phyloP scores from a whole-genome alignment of 192 early-diverging fungal species.

The Entomortierella parvispora region DNA sequence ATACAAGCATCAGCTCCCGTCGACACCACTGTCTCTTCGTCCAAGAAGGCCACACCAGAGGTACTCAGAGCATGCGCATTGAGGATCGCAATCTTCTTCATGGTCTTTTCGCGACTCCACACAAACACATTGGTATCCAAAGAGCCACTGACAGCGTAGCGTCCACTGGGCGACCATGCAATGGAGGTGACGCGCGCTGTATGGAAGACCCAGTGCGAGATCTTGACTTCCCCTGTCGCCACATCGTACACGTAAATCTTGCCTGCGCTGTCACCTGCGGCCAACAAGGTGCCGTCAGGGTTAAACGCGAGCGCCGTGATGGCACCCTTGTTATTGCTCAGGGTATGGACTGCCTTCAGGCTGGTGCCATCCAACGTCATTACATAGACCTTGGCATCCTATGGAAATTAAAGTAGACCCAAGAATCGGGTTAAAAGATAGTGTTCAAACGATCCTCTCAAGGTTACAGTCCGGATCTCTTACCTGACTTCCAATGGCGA shows the following conservation, averaged over 20 bases:
- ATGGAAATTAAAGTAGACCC: neutral
- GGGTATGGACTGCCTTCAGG: slow-evolving; percentile 33
- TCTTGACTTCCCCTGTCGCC: slow-evolving; percentile 54
- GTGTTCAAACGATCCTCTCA: neutral
- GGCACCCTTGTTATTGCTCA: slow-evolving; percentile 63
- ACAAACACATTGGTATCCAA: slow-evolving; percentile 93
- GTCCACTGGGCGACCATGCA: slow-evolving; percentile 80
- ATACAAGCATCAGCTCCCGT: slow-evolving; percentile 86
- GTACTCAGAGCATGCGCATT: slow-evolving; percentile 87
- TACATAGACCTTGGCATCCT: slow-evolving; percentile 74
- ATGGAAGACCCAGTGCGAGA: slow-evolving; percentile 91
- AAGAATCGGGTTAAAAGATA: neutral
- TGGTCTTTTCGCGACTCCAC: slow-evolving; percentile 86
- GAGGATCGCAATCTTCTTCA: slow-evolving; percentile 76
- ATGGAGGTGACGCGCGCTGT: slow-evolving; percentile 84
- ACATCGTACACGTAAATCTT: slow-evolving; percentile 82
- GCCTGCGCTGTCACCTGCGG: slow-evolving; percentile 82
- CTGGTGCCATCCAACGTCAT: slow-evolving; percentile 63
- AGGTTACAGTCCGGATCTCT: neutral
- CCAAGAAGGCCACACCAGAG: slow-evolving; percentile 75
- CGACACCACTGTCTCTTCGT: slow-evolving; percentile 72
- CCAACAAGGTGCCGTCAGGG: slow-evolving; percentile 78
- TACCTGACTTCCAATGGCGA: slow-evolving; percentile 77
- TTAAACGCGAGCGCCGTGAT: slow-evolving; percentile 86
- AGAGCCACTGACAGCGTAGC: slow-evolving; percentile 79